phyloP scores from a whole-genome alignment of 179 eudicot genomes.

The Monotropa hypopitys region DNA sequence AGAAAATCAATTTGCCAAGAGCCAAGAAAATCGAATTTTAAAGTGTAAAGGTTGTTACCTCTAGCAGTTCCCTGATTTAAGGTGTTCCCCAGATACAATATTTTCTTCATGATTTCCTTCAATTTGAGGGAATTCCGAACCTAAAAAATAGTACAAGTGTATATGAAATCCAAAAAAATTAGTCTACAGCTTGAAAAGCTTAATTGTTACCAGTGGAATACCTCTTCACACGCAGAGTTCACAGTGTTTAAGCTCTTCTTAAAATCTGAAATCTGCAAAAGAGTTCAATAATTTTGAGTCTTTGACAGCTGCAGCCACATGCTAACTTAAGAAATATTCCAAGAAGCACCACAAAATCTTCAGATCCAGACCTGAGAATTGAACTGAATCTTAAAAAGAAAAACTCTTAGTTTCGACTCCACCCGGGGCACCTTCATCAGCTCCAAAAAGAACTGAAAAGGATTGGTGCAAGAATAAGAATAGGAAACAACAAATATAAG shows the following conservation, averaged over 20 bases:
- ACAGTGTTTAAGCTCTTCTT: constrained; percentile 69
- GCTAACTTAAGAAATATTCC: constrained; percentile 1
- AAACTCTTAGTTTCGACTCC: constrained; percentile 90
- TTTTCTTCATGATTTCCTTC: constrained; percentile 72
- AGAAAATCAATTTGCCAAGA: neutral
- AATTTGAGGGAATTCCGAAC: constrained; percentile 67
- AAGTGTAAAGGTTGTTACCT: constrained; percentile 35
- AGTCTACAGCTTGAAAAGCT: constrained; percentile 12
- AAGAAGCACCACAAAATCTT: constrained; percentile 5
- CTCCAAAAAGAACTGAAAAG: constrained; percentile 75
- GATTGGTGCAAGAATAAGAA: constrained; percentile 5
- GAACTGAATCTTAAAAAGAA: constrained; percentile 88
- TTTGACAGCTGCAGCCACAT: constrained; percentile 9
- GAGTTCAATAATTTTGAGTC: constrained; percentile 7
- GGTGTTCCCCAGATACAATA: constrained; percentile 69
- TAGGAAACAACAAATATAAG: neutral
- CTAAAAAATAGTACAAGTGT: constrained; percentile 22
- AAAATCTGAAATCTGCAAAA: constrained; percentile 66
- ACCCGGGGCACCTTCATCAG: constrained; percentile 97
- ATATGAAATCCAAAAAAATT: constrained; percentile 13
- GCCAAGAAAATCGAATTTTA: neutral
- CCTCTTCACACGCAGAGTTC: constrained; percentile 83
- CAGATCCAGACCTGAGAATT: constrained; percentile 56
- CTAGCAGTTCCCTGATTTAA: constrained; percentile 94
- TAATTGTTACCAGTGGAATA: constrained; percentile 14